Evolutionary conservation across 2,329 filamentous ascomycete species (phyloP).

Genomic region (Alternaria infectoria): DNA sequence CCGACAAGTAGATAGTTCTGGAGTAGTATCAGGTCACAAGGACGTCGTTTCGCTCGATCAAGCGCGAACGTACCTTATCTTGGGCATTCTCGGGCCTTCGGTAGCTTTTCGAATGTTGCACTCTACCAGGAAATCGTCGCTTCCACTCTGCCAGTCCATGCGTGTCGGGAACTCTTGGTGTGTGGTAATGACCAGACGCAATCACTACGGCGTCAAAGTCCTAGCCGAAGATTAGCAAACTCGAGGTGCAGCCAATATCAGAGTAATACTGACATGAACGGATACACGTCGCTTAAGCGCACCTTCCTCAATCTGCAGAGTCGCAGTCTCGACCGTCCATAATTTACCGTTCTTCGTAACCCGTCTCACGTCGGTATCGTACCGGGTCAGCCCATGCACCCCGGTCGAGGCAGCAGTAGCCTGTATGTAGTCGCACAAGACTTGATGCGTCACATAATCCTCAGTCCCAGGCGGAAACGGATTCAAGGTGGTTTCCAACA

Average conservation of each 20-base stretch:
- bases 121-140: conserved; percentile 51
- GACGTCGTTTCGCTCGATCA: not conserved
- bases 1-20: conserved; percentile 62
- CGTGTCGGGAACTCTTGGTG: conserved; percentile 57
- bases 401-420: conserved; percentile 60
- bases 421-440: conserved; percentile 67
- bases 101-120: conserved; percentile 61
- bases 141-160: conserved; percentile 57
- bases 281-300: conserved; percentile 10
- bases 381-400: conserved; percentile 59
- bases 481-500: conserved; percentile 58
- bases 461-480: conserved; percentile 66
- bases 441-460: conserved; percentile 64
- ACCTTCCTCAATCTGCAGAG: conserved; percentile 39
- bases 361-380: conserved; percentile 65
- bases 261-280: not conserved
- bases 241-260: fast-evolving
- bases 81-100: conserved; percentile 56
- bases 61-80: conserved; percentile 50
- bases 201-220: conserved; percentile 60
- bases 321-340: conserved; percentile 62
- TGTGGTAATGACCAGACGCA: conserved; percentile 63
- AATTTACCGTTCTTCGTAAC: conserved; percentile 54
- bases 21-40: not conserved
- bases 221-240: conserved; percentile 22